phyloP scores from a whole-genome alignment of 176 grass and related monocot species.

The Zoysia pacifica region DNA sequence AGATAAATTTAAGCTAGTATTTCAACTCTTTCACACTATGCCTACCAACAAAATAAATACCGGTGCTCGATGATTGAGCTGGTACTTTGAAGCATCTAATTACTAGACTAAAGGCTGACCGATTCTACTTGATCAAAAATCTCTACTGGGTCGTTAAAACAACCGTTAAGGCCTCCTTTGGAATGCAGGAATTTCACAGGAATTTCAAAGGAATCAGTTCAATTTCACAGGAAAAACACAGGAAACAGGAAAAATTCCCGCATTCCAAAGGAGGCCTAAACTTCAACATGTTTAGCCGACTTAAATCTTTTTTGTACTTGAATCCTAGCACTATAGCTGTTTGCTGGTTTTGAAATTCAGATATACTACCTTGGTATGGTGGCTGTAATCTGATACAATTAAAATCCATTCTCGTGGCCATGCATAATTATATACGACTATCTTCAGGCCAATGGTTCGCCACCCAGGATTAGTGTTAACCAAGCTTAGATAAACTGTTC shows the following conservation, averaged over 20 bases:
- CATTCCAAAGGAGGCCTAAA: too few relatives aligned
- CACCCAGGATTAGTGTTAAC: not conserved
- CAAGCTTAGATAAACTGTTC: not conserved
- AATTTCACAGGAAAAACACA: too few relatives aligned
- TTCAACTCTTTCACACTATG: not conserved
- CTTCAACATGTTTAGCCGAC: slow-evolving; percentile 8
- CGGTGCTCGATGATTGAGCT: not conserved
- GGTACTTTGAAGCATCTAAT: not conserved
- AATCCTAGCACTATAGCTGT: not conserved
- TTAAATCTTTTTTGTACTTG: not conserved
- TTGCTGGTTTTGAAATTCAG: not conserved
- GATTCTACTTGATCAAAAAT: slow-evolving; percentile 13
- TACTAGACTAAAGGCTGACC: not conserved
- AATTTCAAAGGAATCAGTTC: too few relatives aligned
- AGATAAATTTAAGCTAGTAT: not conserved
- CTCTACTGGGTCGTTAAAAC: not conserved
- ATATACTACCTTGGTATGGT: not conserved
- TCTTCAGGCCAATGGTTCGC: not conserved
- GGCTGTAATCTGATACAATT: not conserved
- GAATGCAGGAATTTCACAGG: too few relatives aligned
- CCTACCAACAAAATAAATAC: not conserved
- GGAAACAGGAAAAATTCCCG: too few relatives aligned
- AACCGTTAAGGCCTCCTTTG: not conserved
- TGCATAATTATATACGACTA: not conserved
- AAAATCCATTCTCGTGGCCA: not conserved